Evolutionary conservation across 441 rosid genomes (phyloP).

Genomic region (Euphorbia schlechtendalii): DNA sequence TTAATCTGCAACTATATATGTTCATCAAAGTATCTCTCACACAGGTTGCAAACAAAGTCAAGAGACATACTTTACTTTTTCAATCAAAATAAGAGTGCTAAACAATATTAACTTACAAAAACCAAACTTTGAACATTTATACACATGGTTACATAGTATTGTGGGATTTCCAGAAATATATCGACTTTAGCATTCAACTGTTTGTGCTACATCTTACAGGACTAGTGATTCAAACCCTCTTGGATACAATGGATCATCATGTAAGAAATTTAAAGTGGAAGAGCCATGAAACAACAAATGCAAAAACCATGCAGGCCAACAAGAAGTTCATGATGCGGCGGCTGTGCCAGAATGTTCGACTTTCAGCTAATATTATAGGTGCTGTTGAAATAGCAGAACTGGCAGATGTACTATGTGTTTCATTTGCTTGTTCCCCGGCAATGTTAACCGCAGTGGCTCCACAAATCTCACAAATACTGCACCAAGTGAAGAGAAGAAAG

Average conservation of each 20-base stretch:
- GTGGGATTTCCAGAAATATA: background rate
- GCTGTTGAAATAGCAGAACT: constrained; percentile 22
- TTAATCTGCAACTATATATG: too few species aligned
- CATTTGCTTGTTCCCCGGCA: constrained; percentile 27
- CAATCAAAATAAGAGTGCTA: background rate
- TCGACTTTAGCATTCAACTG: background rate
- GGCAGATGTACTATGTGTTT: constrained; percentile 16
- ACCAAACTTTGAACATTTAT: constrained; percentile 5
- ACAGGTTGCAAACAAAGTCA: background rate
- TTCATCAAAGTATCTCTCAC: too few species aligned
- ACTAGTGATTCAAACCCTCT: constrained; percentile 7
- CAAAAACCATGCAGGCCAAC: constrained; percentile 51
- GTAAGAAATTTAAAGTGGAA: constrained; percentile 41
- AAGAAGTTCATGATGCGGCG: constrained; percentile 43
- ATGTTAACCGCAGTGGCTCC: constrained; percentile 37
- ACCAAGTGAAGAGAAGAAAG: background rate
- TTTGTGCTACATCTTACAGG: background rate
- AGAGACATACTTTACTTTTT: too few species aligned
- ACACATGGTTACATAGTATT: background rate
- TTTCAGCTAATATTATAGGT: constrained; percentile 26
- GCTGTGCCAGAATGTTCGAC: constrained; percentile 41
- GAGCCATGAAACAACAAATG: constrained; percentile 52
- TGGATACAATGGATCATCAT: constrained; percentile 20
- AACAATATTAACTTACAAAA: background rate
- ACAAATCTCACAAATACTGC: constrained; percentile 71